Evolutionary conservation across 148 eudicot genomes (phyloP).

Genomic region (Silene uniflora): DNA sequence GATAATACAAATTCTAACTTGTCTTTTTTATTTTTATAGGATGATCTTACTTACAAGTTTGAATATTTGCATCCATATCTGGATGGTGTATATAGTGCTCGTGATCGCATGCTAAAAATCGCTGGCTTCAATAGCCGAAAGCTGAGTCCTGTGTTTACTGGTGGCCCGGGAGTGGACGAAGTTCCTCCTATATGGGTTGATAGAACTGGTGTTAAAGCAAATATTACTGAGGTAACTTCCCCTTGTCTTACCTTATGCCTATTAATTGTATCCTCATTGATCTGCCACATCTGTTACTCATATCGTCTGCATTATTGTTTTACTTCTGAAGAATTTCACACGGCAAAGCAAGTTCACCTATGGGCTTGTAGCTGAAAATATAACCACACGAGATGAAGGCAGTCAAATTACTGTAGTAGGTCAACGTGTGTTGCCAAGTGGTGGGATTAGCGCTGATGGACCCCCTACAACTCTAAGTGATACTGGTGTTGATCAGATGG

Average conservation of each 20-base stretch:
- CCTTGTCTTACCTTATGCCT: slow-evolving; percentile 7
- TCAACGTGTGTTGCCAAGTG: slow-evolving; percentile 87
- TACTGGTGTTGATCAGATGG: slow-evolving; percentile 89
- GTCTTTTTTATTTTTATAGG: slow-evolving; percentile 47
- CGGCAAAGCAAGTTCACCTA: slow-evolving; percentile 95
- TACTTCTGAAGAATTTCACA: slow-evolving; percentile 61
- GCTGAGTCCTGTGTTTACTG: slow-evolving; percentile 92
- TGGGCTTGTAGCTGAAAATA: slow-evolving; percentile 94
- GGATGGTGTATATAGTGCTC: slow-evolving; percentile 72
- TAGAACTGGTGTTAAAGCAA: slow-evolving; percentile 80
- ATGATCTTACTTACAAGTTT: slow-evolving; percentile 86
- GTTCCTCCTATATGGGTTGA: slow-evolving; percentile 98
- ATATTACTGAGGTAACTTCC: slow-evolving; percentile 72
- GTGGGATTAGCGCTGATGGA: slow-evolving; percentile 93
- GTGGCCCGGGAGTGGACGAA: slow-evolving; percentile 95
- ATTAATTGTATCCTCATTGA: not conserved
- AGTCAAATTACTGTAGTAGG: slow-evolving; percentile 73
- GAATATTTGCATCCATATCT: slow-evolving; percentile 96
- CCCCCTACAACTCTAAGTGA: slow-evolving; percentile 98
- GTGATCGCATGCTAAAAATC: slow-evolving; percentile 69
- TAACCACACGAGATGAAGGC: slow-evolving; percentile 83
- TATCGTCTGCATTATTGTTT: not conserved
- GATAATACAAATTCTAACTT: slow-evolving; percentile 4
- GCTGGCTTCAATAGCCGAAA: slow-evolving; percentile 94
- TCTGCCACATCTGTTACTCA: not conserved